Evolutionary conservation across 495 filamentous ascomycete species (phyloP).

Genomic region (Aspergillus diversus): DNA sequence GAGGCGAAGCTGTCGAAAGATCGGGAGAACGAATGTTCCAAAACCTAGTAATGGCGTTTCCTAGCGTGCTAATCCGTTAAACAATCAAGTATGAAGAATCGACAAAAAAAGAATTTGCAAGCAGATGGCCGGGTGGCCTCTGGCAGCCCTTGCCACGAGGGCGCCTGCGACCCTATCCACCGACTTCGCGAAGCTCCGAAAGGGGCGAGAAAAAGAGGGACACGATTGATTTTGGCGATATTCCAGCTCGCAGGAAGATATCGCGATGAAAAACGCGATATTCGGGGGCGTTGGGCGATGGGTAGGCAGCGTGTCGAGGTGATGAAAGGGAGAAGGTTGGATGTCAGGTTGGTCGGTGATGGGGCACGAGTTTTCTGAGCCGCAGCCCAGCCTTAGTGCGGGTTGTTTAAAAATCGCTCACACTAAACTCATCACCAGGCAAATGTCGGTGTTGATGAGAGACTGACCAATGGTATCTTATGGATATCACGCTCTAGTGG

Average conservation of each 20-base stretch:
- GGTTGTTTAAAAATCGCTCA: conserved; percentile 27
- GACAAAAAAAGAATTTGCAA: conserved; percentile 43
- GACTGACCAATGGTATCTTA: conserved; percentile 13
- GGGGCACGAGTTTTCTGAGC: conserved; percentile 53
- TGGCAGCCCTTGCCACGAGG: conserved; percentile 60
- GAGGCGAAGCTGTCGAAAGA: conserved; percentile 6
- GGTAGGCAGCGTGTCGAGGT: conserved; percentile 37
- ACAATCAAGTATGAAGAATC: conserved; percentile 22
- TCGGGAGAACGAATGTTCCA: conserved; percentile 10
- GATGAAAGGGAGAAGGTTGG: conserved; percentile 50
- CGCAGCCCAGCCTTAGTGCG: conserved; percentile 36
- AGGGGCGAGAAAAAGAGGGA: conserved; percentile 33
- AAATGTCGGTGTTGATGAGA: background rate
- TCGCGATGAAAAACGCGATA: conserved; percentile 52
- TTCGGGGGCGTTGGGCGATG: conserved; percentile 40
- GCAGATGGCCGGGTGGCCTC: conserved; percentile 53
- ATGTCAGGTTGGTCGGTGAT: conserved; percentile 47
- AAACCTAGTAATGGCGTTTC: conserved; percentile 8
- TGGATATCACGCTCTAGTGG: background rate
- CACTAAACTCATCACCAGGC: conserved; percentile 15
- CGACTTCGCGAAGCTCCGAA: conserved; percentile 45
- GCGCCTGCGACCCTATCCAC: conserved; percentile 52
- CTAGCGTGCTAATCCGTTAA: conserved; percentile 10
- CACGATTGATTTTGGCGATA: conserved; percentile 33
- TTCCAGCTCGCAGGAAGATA: conserved; percentile 33